These are phyloP conservation scores for Babesia microti DNA, from an alignment of 169 alveolate genomes.

Conservation along the genomic window DNA sequence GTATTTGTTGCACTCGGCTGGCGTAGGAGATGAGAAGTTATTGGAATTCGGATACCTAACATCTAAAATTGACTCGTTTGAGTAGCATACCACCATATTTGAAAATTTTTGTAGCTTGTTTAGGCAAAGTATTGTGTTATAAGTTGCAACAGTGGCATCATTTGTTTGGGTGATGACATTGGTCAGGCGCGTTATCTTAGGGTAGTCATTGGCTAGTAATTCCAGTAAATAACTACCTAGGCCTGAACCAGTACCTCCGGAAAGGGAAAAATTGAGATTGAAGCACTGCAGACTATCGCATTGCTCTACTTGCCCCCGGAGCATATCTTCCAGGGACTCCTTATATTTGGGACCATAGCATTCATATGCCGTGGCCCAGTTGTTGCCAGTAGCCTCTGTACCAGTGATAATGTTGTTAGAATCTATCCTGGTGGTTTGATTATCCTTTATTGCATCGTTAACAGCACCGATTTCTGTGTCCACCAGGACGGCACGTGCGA, in stretches of 20 bases:
- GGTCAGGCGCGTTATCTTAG: constrained; percentile 49
- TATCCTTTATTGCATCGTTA: constrained; percentile 77
- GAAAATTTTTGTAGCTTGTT: constrained; percentile 5
- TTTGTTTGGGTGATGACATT: constrained; percentile 14
- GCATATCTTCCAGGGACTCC: constrained; percentile 72
- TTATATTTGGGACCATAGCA: constrained; percentile 80
- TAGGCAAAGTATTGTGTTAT: constrained; percentile 27
- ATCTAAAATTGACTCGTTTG: constrained; percentile 15
- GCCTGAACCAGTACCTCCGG: constrained; percentile 99
- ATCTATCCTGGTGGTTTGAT: constrained; percentile 81
- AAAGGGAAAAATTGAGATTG: constrained; percentile 85
- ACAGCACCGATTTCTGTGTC: constrained; percentile 97
- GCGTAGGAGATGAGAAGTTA: no score
- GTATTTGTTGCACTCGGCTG: no score
- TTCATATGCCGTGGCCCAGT: constrained; percentile 84
- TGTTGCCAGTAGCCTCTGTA: constrained; percentile 92
- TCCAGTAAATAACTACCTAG: constrained; percentile 87
- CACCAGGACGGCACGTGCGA: constrained; percentile 84
- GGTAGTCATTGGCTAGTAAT: constrained; percentile 73
- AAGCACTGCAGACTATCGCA: constrained; percentile 93
- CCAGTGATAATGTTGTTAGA: constrained; percentile 80
- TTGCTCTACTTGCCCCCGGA: constrained; percentile 74
- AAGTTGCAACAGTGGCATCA: constrained; percentile 27
- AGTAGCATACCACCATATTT: constrained; percentile 6
- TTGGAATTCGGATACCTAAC: no score